phyloP scores from a whole-genome alignment of 306 rosid genomes.

The Cyamopsis tetragonoloba region DNA sequence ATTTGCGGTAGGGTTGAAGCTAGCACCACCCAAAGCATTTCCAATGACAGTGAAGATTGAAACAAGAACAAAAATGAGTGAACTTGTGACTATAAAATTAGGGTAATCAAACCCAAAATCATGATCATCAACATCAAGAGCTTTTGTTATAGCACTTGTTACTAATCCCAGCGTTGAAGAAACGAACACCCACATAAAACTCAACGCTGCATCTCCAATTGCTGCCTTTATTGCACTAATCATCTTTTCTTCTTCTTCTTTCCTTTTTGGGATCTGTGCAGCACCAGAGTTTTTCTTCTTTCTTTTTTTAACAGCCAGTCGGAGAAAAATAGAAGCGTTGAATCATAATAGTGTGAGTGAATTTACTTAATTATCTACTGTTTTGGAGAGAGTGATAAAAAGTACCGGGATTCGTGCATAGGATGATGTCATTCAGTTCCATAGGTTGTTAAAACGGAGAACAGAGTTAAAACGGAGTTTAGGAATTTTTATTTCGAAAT shows the following conservation, averaged over 20 bases:
- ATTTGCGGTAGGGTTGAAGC: conserved; percentile 84
- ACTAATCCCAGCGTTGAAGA: conserved; percentile 60
- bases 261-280: background rate
- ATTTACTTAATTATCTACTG: too few species aligned
- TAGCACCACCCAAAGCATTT: conserved; percentile 72
- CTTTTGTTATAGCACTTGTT: conserved; percentile 29
- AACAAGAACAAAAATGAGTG: conserved; percentile 56
- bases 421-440: too few species aligned
- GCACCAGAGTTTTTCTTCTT: too few species aligned
- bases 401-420: too few species aligned
- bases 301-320: too few species aligned
- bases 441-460: too few species aligned
- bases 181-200: conserved; percentile 67
- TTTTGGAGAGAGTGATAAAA: too few species aligned
- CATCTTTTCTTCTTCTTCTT: conserved; percentile 23
- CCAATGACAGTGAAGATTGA: conserved; percentile 56
- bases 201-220: conserved; percentile 58
- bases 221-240: conserved; percentile 52
- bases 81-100: conserved; percentile 51
- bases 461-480: too few species aligned
- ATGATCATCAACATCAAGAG: conserved; percentile 38
- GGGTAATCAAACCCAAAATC: conserved; percentile 44
- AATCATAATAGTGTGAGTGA: too few species aligned
- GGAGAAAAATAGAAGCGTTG: too few species aligned
- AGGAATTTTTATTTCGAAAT: too few species aligned